Conservation (phyloP, 2,329 filamentous ascomycete genomes). For the Alternaria sp. region DNA sequence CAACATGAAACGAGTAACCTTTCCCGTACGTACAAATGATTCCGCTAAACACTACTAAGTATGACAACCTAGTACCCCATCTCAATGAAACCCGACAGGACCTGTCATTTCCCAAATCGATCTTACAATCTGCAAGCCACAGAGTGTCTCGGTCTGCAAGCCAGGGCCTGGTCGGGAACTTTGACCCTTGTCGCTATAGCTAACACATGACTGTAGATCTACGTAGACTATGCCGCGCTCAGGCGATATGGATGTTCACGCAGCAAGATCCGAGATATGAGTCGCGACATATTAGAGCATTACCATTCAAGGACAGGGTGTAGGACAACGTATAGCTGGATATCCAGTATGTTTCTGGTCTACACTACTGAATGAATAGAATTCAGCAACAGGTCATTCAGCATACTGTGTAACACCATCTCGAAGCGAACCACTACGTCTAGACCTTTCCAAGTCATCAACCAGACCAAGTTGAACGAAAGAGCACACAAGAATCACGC, state of each 20-base stretch:
- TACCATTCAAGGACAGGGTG: no score
- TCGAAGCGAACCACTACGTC: background rate
- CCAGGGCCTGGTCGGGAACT: background rate
- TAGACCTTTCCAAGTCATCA: background rate
- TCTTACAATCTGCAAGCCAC: slow-evolving; percentile 6
- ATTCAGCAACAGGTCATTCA: background rate
- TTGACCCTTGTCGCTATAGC: background rate
- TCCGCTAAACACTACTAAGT: no score
- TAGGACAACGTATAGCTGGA: background rate
- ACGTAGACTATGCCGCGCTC: background rate
- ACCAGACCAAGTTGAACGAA: background rate
- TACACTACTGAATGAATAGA: background rate
- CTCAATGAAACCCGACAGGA: background rate
- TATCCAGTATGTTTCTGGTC: background rate
- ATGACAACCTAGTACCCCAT: background rate
- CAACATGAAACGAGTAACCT: no score
- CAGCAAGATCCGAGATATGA: background rate
- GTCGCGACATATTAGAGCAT: background rate
- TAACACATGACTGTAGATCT: background rate
- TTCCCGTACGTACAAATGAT: no score
- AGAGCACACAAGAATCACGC: background rate
- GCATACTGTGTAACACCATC: background rate
- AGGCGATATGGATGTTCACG: background rate
- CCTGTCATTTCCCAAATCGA: background rate
- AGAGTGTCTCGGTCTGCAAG: background rate